Evolutionary conservation across 192 early-diverging fungal genomes (phyloP).

Genomic region (Coemansia sp.): DNA sequence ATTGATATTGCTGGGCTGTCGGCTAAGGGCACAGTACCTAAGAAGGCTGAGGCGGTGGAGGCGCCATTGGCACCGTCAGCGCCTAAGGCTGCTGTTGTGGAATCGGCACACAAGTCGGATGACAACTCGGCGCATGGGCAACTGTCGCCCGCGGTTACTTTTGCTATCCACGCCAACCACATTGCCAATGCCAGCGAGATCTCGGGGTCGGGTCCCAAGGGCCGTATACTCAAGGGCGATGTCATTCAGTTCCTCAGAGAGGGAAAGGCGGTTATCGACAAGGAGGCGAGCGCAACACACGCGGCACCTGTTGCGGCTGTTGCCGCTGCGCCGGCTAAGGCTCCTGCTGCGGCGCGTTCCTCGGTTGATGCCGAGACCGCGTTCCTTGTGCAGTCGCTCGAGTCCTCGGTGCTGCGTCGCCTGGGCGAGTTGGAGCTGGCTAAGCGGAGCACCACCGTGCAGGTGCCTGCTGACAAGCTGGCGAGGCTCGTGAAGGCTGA

Average conservation of each 20-base stretch:
- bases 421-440: conserved; percentile 39
- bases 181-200: conserved; percentile 51
- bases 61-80: not conserved
- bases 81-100: conserved; percentile 1
- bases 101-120: conserved; percentile 18
- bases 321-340: not conserved
- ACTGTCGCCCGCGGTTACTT: conserved; percentile 45
- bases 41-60: not conserved
- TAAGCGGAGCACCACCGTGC: conserved; percentile 37
- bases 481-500: conserved; percentile 22
- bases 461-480: conserved; percentile 37
- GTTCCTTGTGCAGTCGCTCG: conserved; percentile 47
- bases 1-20: conserved; percentile 66
- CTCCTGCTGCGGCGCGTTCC: not conserved
- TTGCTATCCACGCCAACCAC: conserved; percentile 48
- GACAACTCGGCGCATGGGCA: conserved; percentile 21
- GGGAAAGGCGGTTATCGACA: conserved; percentile 56
- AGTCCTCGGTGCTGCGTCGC: conserved; percentile 44
- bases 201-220: conserved; percentile 62
- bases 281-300: conserved; percentile 1
- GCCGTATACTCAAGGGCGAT: conserved; percentile 76
- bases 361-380: conserved; percentile 32
- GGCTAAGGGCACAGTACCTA: not conserved
- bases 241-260: conserved; percentile 62
- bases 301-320: not conserved